Base-by-base conservation (phyloP, 2,329 filamentous ascomycete species). In the Claviceps citrina region DNA sequence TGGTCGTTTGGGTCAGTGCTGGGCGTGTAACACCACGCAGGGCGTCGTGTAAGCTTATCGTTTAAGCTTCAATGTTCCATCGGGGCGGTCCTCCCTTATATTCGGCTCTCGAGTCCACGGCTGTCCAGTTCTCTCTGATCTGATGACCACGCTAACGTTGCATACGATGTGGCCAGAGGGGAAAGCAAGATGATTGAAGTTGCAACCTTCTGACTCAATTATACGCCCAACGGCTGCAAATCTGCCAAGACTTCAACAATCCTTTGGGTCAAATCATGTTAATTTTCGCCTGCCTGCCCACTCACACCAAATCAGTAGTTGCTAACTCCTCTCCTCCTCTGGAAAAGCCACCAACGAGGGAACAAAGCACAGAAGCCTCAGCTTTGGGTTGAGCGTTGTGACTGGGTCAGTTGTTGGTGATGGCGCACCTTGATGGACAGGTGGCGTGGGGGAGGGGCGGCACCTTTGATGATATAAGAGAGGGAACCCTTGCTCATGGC, bases 371-470 rank as follows among this genome's bases (percentile, higher is more conserved):
- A 19, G 7, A 31, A 33, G 20, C 8, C n/a, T n/a, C 22, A 25
- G 24, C n/a, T n/a, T 28, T 25, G 16, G 20, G 26, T 25, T 25
- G 30, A n/a, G n/a, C n/a, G n/a, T n/a, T n/a, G n/a, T 28, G 38
- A 15, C 27, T n/a, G n/a, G 12, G 18, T 39, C 41, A 43, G 37
- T 32, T 10, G 7, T 24, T 28, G 19, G 15, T 33, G 33, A 26
- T 38, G 32, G 26, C 28, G 42, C 31, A 44, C 42, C 42, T 39
- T 44, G 42, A 44, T 42, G 42, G 42, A 25, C 28, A 41, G 22
- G 28, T 7, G 31, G 19, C 25, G 20, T 15, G 18, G 35, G 19
- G 30, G 27, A 31, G 31, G 35, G 31, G 36, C 7, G 19, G 16
- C 26, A 28, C 37, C 32, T n/a, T 32, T 30, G 37, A 40, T 33